These are phyloP conservation scores for Populus simonii DNA, from an alignment of 345 rosid genomes.

Conservation along the genomic window DNA sequence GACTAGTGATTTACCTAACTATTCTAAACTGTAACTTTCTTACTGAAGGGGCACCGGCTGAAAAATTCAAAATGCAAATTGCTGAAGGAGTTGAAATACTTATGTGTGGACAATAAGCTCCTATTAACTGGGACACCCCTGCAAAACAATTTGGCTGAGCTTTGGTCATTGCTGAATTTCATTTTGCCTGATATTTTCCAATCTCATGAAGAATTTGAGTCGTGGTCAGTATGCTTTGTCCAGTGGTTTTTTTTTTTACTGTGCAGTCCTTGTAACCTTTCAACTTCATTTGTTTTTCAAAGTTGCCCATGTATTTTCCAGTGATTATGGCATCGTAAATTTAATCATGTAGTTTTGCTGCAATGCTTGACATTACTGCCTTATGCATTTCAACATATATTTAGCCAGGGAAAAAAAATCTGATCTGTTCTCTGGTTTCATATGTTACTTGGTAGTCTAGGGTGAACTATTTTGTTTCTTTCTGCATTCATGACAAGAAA, in stretches of 20 bases:
- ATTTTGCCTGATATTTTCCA: conserved; percentile 91
- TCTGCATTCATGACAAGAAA: too few relatives aligned
- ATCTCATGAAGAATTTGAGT: conserved; percentile 89
- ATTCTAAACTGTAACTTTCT: conserved; percentile 5
- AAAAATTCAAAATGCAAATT: conserved; percentile 83
- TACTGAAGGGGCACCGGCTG: conserved; percentile 82
- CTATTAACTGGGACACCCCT: conserved; percentile 92
- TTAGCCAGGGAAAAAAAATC: too few relatives aligned
- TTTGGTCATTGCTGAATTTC: conserved; percentile 94
- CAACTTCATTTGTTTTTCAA: background rate
- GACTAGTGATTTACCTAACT: background rate
- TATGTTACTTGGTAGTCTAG: too few relatives aligned
- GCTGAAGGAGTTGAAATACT: conserved; percentile 53
- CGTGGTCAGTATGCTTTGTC: conserved; percentile 54
- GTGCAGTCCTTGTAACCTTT: background rate
- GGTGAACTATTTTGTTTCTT: too few relatives aligned
- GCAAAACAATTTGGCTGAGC: conserved; percentile 93
- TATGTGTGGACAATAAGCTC: conserved; percentile 73
- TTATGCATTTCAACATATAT: background rate
- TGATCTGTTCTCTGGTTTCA: too few relatives aligned
- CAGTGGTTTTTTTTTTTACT: background rate
- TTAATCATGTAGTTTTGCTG: background rate
- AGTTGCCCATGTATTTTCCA: background rate
- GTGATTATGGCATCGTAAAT: background rate
- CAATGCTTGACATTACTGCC: background rate